These are phyloP conservation scores for Beauveria australis DNA, from an alignment of 2,329 filamentous ascomycete species.

Conservation along the genomic window DNA sequence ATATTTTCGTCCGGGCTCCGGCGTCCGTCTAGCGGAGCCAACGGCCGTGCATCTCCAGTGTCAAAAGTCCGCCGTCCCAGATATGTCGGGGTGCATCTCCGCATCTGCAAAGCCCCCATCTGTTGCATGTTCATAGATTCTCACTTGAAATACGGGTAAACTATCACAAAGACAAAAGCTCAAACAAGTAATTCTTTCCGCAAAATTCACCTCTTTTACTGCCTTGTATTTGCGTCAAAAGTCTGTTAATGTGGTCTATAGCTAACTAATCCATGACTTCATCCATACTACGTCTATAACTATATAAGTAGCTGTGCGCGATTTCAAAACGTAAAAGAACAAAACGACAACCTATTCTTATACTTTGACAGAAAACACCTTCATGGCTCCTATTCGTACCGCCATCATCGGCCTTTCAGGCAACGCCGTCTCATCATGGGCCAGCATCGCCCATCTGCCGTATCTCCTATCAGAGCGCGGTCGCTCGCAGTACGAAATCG, in stretches of 20 bases:
- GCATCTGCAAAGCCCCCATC: background rate
- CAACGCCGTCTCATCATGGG: conserved; percentile 45
- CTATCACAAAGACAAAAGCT: background rate
- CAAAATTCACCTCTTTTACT: too few species aligned
- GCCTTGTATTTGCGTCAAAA: too few species aligned
- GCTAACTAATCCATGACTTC: background rate
- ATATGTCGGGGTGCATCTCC: background rate
- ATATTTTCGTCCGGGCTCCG: too few species aligned
- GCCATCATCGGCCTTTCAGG: conserved; percentile 52
- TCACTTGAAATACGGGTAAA: too few species aligned
- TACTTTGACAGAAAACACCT: background rate
- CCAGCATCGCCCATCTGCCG: conserved; percentile 46
- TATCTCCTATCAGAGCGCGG: conserved; percentile 47
- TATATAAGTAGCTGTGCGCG: background rate
- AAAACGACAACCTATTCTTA: background rate
- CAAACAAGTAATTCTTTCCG: background rate
- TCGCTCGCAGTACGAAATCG: conserved; percentile 36
- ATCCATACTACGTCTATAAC: background rate
- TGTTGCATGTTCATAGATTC: background rate
- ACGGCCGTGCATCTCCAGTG: background rate
- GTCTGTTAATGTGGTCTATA: too few species aligned
- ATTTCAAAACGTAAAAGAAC: background rate
- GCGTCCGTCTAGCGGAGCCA: too few species aligned
- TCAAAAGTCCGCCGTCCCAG: background rate
- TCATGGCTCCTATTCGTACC: conserved; percentile 42